A percentile compares a stretch with the other conserved stretches of the same genome.
Conservation (phyloP, 768 basidiomycete species). For the Agrocybe chaxingu region DNA sequence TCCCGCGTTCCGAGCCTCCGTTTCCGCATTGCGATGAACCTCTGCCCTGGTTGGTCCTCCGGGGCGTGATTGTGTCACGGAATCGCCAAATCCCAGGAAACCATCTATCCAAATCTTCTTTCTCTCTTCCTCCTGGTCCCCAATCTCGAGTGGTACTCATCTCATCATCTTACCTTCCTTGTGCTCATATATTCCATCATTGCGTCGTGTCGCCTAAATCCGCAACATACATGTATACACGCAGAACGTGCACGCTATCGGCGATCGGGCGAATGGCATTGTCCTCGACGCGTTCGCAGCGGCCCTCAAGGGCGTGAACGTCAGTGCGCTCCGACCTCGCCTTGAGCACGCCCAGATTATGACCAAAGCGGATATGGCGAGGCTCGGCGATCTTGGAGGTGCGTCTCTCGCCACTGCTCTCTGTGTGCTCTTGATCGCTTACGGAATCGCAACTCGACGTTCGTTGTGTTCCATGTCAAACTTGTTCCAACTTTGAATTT, state of each 20-base stretch:
- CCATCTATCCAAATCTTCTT: too few relatives aligned
- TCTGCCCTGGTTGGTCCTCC: too few relatives aligned
- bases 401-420: constrained; percentile 16
- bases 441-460: too few relatives aligned
- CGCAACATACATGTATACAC: background rate
- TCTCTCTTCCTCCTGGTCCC: too few relatives aligned
- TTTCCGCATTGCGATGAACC: too few relatives aligned
- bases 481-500: too few relatives aligned
- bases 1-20: too few relatives aligned
- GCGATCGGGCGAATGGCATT: constrained; percentile 82
- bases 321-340: constrained; percentile 66
- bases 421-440: background rate
- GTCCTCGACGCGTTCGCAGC: constrained; percentile 82
- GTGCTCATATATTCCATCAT: background rate
- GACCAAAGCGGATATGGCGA: constrained; percentile 63
- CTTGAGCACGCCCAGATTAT: constrained; percentile 92
- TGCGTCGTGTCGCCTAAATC: background rate
- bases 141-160: too few relatives aligned
- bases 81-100: too few relatives aligned
- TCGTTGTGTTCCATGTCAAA: too few relatives aligned
- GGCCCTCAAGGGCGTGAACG: constrained; percentile 55
- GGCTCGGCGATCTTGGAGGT: constrained; percentile 81
- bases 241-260: constrained; percentile 85
- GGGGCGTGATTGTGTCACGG: too few relatives aligned
- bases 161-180: background rate